Base-by-base conservation (phyloP, 495 filamentous ascomycete genomes). In the Hypomontagnella submonticulosa region DNA sequence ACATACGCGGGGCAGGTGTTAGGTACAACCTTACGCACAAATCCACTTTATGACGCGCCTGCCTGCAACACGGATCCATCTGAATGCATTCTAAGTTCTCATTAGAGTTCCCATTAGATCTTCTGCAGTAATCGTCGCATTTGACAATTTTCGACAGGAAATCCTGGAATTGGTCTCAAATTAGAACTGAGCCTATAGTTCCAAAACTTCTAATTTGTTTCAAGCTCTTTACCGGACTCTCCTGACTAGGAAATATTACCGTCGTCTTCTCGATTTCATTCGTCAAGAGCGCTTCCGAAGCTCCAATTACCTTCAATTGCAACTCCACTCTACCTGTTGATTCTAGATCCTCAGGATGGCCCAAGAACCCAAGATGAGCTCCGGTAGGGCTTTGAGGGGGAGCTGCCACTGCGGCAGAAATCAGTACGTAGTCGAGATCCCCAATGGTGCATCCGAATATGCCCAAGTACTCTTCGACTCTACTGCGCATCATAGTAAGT, bases 321-420 rank as follows among this genome's bases (percentile, higher is more conserved):
- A 43, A 27, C 23, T 18, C 12, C 27, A 32, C 23, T 18, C 12
- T 15, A 32, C 23, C 23, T 6, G 23, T 27, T 2, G 6, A 27
- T 3, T 27, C 23, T 27, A 27, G 23, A 27, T 27, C 23, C 6
- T 27, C 23, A 27, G 23, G 3, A 27, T 27, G 23, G 23, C 23
- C 6, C 23, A 37, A 13, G 15, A 20, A 33, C 4, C n/a, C 20
- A 68, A 53, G 42, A 68, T 60, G 66, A 56, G 36, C 43, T 60
- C 66, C 12, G 59, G 44, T 10, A 48, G 65, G 49, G 48, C 34
- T 30, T 80, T 97, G 20, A 84, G 81, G 52, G 92, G 93, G 57
- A 83, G 88, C 71, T 97, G 93, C 76, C 86, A 88, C 20, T 97
- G 93, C 75, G 92, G 92, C 38, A 87, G 93, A 27, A 96, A 94